These are phyloP conservation scores for Colletotrichum lindemuthianum DNA, from an alignment of 2,329 filamentous ascomycete species.

Conservation along the genomic window DNA sequence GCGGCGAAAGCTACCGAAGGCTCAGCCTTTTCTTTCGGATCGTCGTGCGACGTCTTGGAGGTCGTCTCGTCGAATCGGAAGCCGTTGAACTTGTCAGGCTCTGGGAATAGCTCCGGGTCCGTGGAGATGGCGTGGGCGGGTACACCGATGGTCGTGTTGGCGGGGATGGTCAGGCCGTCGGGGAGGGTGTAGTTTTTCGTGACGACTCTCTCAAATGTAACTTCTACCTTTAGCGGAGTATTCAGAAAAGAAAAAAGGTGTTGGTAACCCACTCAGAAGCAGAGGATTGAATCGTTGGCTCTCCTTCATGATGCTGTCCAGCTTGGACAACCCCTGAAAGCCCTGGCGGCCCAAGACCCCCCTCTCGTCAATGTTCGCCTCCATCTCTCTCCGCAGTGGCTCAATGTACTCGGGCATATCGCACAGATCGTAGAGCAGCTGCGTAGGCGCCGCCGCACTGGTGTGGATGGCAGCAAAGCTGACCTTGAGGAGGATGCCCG, in stretches of 20 bases:
- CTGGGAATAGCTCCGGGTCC: slow-evolving; percentile 1
- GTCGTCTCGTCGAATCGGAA: background rate
- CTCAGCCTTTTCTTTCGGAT: background rate
- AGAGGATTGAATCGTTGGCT: slow-evolving; percentile 12
- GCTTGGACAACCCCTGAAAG: slow-evolving; percentile 1
- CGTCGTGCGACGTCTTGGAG: no score
- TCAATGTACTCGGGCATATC: slow-evolving; percentile 3
- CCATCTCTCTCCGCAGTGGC: background rate
- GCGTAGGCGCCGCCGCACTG: slow-evolving; percentile 39
- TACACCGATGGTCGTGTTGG: slow-evolving; percentile 11
- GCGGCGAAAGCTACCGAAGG: slow-evolving; percentile 8
- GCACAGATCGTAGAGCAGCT: slow-evolving; percentile 43
- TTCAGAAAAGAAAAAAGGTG: background rate
- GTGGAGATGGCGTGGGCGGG: slow-evolving; percentile 10
- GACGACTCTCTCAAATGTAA: slow-evolving; percentile 9
- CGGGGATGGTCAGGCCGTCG: background rate
- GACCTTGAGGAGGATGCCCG: slow-evolving; percentile 41
- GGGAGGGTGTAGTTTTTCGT: background rate
- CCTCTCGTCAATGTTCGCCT: background rate
- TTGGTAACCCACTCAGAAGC: background rate
- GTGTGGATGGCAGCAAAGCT: slow-evolving; percentile 45
- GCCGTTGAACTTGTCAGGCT: background rate
- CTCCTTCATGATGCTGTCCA: slow-evolving; percentile 17
- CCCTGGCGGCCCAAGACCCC: slow-evolving; percentile 3
- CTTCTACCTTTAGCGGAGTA: background rate